Conservation (phyloP, 495 filamentous ascomycete species). For the Talaromyces thailandensis region DNA sequence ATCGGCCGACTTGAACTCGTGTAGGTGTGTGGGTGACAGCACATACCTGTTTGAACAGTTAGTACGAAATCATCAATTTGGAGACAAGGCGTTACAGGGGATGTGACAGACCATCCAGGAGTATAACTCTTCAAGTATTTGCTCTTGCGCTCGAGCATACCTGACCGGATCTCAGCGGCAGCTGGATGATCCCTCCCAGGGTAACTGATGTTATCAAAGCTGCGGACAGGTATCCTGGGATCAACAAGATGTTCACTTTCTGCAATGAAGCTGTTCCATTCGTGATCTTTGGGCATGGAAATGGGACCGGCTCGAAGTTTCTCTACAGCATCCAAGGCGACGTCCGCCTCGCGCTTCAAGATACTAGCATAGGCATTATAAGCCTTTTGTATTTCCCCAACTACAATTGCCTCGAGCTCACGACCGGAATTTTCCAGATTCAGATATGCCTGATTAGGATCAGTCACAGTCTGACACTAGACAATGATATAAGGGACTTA, state of each 20-base stretch:
- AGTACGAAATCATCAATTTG: not conserved
- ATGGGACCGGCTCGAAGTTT: constrained; percentile 78
- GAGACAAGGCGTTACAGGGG: not conserved
- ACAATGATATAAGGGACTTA: constrained; percentile 27
- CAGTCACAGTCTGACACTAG: constrained; percentile 8
- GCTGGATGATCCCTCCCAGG: constrained; percentile 87
- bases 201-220: constrained; percentile 78
- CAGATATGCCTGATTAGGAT: constrained; percentile 65
- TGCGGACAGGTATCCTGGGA: constrained; percentile 68
- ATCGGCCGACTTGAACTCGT: constrained; percentile 94
- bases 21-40: constrained; percentile 88
- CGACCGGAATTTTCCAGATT: constrained; percentile 92
- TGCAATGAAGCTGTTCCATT: constrained; percentile 81
- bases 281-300: constrained; percentile 80
- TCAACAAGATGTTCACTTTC: constrained; percentile 82
- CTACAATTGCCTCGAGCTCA: constrained; percentile 89
- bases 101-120: constrained; percentile 70
- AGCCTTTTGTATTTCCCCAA: constrained; percentile 93
- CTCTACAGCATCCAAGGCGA: constrained; percentile 66
- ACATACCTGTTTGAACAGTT: constrained; percentile 67
- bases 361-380: constrained; percentile 90
- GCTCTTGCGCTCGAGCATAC: constrained; percentile 92
- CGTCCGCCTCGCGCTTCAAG: constrained; percentile 80
- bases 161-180: constrained; percentile 76
- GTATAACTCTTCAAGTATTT: constrained; percentile 99